Conservation (phyloP, 2,329 filamentous ascomycete species). For the Colletotrichum cordylinicola region DNA sequence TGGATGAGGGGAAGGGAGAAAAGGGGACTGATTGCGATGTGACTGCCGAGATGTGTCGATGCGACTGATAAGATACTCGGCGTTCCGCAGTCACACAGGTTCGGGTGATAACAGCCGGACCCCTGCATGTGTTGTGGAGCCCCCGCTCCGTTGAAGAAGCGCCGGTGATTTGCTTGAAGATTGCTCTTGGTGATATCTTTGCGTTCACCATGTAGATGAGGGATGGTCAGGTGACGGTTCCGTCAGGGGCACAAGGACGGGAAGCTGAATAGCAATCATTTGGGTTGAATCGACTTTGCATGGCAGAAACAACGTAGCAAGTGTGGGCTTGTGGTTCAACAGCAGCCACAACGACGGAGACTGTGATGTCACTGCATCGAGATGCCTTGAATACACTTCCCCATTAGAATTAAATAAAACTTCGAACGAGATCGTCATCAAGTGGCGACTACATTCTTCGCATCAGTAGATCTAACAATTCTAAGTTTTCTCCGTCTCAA, state of each 20-base stretch:
- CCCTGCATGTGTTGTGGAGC: not conserved
- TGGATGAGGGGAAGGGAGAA: not conserved
- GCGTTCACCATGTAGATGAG: not conserved
- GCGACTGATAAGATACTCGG: constrained; percentile 1
- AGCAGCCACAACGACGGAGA: not conserved
- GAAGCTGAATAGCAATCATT: not conserved
- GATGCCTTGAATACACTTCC: not conserved
- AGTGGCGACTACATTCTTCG: not conserved
- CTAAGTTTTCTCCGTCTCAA: not conserved
- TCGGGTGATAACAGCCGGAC: not conserved
- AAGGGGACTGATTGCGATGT: not conserved
- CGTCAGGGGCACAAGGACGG: not conserved
- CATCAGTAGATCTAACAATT: not conserved
- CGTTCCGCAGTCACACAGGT: not conserved
- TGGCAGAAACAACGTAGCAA: not conserved
- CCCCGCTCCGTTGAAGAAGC: not conserved
- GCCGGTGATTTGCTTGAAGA: not conserved
- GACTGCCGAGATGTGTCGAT: not conserved
- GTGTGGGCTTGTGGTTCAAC: not conserved
- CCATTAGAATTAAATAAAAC: fast-evolving
- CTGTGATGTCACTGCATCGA: not conserved
- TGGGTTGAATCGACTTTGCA: too few relatives aligned
- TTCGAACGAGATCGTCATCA: not conserved
- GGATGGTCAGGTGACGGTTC: not conserved
- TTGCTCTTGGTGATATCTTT: not conserved